Conservation (phyloP, 2,329 filamentous ascomycete species). For the Chrysoporthe austroafricana region DNA sequence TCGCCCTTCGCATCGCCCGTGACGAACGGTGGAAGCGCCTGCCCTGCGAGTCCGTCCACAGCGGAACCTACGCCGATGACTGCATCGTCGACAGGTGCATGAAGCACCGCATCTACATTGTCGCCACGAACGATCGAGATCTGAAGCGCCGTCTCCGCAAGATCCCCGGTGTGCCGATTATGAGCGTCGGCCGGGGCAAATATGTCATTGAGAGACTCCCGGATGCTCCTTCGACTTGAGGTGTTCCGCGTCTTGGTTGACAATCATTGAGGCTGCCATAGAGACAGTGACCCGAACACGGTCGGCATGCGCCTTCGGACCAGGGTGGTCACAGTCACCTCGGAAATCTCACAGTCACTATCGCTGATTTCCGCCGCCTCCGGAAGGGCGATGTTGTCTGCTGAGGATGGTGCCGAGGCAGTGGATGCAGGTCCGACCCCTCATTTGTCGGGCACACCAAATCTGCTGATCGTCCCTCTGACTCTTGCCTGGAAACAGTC, state of each 20-base stretch:
- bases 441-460: background rate
- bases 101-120: constrained; percentile 77
- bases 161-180: constrained; percentile 66
- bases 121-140: constrained; percentile 76
- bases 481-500: background rate
- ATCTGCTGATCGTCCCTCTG: background rate
- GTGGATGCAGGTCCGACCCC: background rate
- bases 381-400: background rate
- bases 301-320: background rate
- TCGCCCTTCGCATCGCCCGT: constrained; percentile 82
- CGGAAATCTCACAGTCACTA: background rate
- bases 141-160: constrained; percentile 84
- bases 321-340: background rate
- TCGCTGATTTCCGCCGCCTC: background rate
- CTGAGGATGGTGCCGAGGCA: background rate
- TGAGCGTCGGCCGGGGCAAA: constrained; percentile 85
- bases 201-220: constrained; percentile 93
- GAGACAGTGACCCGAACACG: background rate
- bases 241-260: background rate
- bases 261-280: background rate
- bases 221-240: constrained; percentile 72
- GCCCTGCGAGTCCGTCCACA: constrained; percentile 76
- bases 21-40: constrained; percentile 88
- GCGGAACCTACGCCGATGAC: constrained; percentile 76
- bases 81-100: constrained; percentile 71